A percentile compares a stretch with the other conserved stretches of the same genome.
Conservation (phyloP, 2,329 filamentous ascomycete species). For the Penicillium sp. region DNA sequence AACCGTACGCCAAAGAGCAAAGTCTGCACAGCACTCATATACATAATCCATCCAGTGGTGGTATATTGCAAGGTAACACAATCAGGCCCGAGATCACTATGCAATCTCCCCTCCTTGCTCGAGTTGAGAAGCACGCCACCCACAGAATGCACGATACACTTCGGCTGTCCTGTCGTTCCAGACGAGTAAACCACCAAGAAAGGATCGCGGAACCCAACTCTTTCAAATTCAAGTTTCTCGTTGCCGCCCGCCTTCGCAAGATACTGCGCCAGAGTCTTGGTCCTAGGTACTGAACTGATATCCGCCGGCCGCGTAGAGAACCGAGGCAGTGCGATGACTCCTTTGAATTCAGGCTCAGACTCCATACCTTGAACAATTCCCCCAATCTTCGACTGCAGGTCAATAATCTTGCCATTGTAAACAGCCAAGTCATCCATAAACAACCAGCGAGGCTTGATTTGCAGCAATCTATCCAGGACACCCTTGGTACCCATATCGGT, state of each 20-base stretch:
- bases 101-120: conserved; percentile 60
- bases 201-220: conserved; percentile 69
- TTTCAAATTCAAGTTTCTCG: conserved; percentile 53
- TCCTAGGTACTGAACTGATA: conserved; percentile 9
- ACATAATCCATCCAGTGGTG: conserved; percentile 88
- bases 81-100: conserved; percentile 45
- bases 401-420: conserved; percentile 74
- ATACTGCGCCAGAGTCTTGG: conserved; percentile 7
- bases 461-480: conserved; percentile 69
- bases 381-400: conserved; percentile 69
- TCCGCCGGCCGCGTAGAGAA: conserved; percentile 11
- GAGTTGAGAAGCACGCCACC: conserved; percentile 39
- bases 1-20: conserved; percentile 61
- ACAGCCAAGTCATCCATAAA: conserved; percentile 79
- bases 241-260: conserved; percentile 11
- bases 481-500: conserved; percentile 83
- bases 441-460: conserved; percentile 74
- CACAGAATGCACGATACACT: conserved; percentile 75
- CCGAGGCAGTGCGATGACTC: conserved; percentile 26
- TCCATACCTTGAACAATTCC: conserved; percentile 64
- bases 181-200: conserved; percentile 75
- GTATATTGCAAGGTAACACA: conserved; percentile 58
- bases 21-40: conserved; percentile 59
- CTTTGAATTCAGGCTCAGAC: conserved; percentile 59
- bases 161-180: conserved; percentile 79